phyloP scores from a whole-genome alignment of 192 early-diverging fungal species.

The Funneliformis mosseae region DNA sequence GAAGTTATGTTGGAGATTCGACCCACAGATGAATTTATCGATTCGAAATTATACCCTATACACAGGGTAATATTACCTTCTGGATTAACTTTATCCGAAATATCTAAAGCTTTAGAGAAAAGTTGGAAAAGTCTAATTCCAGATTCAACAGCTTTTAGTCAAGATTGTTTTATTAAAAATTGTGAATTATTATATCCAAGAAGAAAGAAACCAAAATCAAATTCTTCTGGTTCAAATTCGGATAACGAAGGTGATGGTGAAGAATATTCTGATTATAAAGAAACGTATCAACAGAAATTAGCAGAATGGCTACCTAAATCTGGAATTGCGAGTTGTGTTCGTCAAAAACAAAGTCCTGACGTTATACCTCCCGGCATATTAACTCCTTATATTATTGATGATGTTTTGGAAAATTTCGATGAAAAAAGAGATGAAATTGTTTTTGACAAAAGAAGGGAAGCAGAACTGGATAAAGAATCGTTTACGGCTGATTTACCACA shows the following conservation, averaged over 20 bases:
- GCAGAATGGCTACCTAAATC: background rate
- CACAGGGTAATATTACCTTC: conserved; percentile 16
- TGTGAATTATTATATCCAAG: background rate
- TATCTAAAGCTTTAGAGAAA: conserved; percentile 27
- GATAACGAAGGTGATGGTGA: background rate
- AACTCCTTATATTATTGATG: conserved; percentile 19
- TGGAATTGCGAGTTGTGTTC: background rate
- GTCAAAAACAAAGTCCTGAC: background rate
- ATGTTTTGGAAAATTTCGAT: background rate
- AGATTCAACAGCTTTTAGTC: background rate
- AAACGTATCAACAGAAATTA: background rate
- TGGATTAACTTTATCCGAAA: conserved; percentile 18
- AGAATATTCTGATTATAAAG: background rate
- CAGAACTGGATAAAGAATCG: background rate
- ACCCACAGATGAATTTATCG: background rate
- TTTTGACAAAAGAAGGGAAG: background rate
- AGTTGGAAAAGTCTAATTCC: conserved; percentile 19
- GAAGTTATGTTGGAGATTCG: conserved; percentile 27
- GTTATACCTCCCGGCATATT: conserved; percentile 23
- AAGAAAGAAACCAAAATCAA: background rate
- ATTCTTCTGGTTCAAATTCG: background rate
- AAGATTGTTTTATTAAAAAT: conserved; percentile 1
- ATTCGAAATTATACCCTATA: conserved; percentile 20
- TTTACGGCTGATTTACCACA: background rate
- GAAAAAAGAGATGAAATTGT: background rate